Base-by-base conservation (phyloP, 805 yeast genomes). In the Candida awuae region DNA sequence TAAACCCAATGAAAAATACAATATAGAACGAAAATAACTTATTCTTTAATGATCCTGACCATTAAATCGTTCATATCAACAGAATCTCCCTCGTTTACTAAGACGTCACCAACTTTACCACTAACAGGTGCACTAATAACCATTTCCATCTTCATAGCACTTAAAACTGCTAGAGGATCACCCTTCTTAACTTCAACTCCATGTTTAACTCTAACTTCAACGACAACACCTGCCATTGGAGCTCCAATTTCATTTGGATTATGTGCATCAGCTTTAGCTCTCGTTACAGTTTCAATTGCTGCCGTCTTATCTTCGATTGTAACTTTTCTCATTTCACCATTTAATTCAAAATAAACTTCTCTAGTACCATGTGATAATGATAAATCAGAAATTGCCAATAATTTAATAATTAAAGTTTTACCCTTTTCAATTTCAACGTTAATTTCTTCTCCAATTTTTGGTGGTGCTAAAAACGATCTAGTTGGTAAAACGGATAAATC, bases 61-160 rank as follows among this genome's bases (percentile, higher is more conserved):
- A 94, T 70, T 63, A 92, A 70, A 61, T 92, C 99, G 48, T 83
- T 80, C 39, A 97, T 95, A 55, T 88, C 98, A 35, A 92, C 97
- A 37, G 90, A 80, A 56, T 92, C 98, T 52, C 95, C 95, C 59
- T 85, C 94, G 63, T 80, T 80, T 48, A 86, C 82, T 35, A 71
- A 61, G 16, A 92, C 73, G 17, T 81, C 85, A 34, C 81, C 79
- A 46, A 92, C 77, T 58, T 73, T 76, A 61, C 98, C 99, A 43
- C 80, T 72, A 43, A 77, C 82, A 39, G 94, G 94, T 17, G 98
- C 90, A 60, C 86, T 76, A 53, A 90, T 88, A 37, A 92, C 94
- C 97, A 92, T 92, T 70, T 92, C 98, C 98, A 90, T 90, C 77
- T 90, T 90, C 98, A 90, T 90, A 48, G 98, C 98, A 59, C 90